A percentile compares a stretch with the other conserved stretches of the same genome.
Evolutionary conservation across 345 rosid genomes (phyloP).

Genomic region (Eucalyptus sp.): DNA sequence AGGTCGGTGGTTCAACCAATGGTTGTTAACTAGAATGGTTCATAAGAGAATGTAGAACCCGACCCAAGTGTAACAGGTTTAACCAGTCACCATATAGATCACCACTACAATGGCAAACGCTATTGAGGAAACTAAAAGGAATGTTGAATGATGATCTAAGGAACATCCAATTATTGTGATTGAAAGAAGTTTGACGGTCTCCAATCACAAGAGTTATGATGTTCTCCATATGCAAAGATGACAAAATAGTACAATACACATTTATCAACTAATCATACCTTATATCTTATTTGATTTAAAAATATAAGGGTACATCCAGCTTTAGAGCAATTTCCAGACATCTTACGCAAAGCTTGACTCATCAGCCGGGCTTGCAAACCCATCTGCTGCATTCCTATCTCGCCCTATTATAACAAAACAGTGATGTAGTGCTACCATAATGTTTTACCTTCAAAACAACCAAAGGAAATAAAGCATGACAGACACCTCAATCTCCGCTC

Average conservation of each 20-base stretch:
- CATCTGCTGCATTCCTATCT: conserved; percentile 99
- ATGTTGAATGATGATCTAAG: background rate
- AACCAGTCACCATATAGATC: background rate
- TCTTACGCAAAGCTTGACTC: conserved; percentile 99
- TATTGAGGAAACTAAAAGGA: background rate
- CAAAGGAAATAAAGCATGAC: background rate
- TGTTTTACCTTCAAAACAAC: background rate
- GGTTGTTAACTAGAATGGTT: background rate
- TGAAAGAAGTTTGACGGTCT: background rate
- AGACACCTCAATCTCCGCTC: conserved; percentile 92
- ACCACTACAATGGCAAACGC: background rate
- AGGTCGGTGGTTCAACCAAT: background rate
- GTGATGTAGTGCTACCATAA: background rate
- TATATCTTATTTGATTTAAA: conserved; percentile 89
- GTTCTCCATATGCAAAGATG: background rate
- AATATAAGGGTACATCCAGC: conserved; percentile 96
- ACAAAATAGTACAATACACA: background rate
- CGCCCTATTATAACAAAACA: conserved; percentile 42
- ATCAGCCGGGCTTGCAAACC: conserved; percentile 97
- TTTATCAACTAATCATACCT: conserved; percentile 27
- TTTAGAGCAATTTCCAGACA: conserved; percentile 99
- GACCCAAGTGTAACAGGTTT: background rate
- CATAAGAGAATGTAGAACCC: background rate
- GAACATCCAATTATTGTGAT: background rate
- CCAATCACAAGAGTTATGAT: background rate